Percentiles rank a stretch among this genome's conserved stretches.
Conservation (phyloP, 192 early-diverging fungal genomes). For the Dimargaris xerosporica region DNA sequence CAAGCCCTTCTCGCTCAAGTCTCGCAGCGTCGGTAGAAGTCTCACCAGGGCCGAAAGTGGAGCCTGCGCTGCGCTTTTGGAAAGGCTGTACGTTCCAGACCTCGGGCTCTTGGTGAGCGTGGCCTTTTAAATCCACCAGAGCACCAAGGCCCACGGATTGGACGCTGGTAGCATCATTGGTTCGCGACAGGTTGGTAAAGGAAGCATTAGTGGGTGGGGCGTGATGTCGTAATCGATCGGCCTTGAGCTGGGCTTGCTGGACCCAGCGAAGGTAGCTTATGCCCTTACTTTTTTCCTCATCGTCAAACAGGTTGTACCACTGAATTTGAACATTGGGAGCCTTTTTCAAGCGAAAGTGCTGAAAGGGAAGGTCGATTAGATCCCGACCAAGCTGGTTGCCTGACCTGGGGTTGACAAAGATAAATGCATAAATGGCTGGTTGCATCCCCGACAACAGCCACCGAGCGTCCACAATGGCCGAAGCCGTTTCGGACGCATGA, state of each 20-base stretch:
- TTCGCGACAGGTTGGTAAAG: background rate
- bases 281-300: constrained; percentile 33
- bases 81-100: too few species aligned
- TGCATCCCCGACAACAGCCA: constrained; percentile 9
- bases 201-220: background rate
- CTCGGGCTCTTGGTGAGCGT: too few species aligned
- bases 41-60: too few species aligned
- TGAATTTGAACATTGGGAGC: constrained; percentile 54
- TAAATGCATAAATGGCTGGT: constrained; percentile 47
- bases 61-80: too few species aligned
- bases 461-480: too few species aligned
- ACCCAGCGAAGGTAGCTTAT: constrained; percentile 40
- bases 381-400: constrained; percentile 50
- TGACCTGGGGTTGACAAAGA: constrained; percentile 59
- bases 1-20: too few species aligned
- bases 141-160: too few species aligned
- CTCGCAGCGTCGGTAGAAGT: too few species aligned
- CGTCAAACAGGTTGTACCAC: constrained; percentile 50
- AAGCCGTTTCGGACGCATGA: too few species aligned
- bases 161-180: background rate
- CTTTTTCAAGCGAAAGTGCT: constrained; percentile 48
- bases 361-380: constrained; percentile 40
- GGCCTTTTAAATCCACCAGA: too few species aligned
- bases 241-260: constrained; percentile 23
- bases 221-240: background rate